A percentile compares a stretch with the other conserved stretches of the same genome.
Evolutionary conservation across 75 land plant species (phyloP).

Genomic region (Selaginella moellendorffii): DNA sequence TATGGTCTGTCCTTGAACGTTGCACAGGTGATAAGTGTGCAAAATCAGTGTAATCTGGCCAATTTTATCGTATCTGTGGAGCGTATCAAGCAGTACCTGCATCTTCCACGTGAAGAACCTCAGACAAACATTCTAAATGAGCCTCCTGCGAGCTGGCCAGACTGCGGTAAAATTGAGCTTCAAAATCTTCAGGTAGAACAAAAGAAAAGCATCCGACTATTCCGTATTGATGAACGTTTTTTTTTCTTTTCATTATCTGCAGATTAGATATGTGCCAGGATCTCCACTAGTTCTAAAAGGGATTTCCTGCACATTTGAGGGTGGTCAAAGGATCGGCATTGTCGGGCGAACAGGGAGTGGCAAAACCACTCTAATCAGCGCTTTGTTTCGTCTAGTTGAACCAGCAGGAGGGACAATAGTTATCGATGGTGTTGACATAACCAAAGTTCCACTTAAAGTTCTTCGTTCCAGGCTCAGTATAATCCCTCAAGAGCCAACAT

Average conservation of each 20-base stretch:
- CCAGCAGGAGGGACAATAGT: background rate
- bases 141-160: background rate
- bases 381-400: constrained; percentile 6
- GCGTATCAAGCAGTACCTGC: background rate
- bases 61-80: background rate
- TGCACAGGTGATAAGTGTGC: background rate
- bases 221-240: no score
- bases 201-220: no score
- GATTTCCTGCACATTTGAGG: constrained; percentile 16
- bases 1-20: constrained; percentile 1
- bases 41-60: background rate
- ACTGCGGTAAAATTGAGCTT: background rate
- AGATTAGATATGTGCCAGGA: constrained; percentile 22
- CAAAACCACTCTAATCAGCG: constrained; percentile 29
- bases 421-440: constrained; percentile 1
- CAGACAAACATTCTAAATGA: constrained; percentile 4
- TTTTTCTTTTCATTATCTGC: no score
- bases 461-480: background rate
- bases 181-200: background rate
- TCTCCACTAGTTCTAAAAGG: constrained; percentile 25
- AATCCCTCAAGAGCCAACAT: constrained; percentile 5
- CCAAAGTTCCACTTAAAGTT: background rate
- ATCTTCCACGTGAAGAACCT: background rate
- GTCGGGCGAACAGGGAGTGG: constrained; percentile 38
- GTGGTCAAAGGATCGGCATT: constrained; percentile 26